Base-by-base conservation (phyloP, 164 flowering plant genomes). In the Stephania japonica region DNA sequence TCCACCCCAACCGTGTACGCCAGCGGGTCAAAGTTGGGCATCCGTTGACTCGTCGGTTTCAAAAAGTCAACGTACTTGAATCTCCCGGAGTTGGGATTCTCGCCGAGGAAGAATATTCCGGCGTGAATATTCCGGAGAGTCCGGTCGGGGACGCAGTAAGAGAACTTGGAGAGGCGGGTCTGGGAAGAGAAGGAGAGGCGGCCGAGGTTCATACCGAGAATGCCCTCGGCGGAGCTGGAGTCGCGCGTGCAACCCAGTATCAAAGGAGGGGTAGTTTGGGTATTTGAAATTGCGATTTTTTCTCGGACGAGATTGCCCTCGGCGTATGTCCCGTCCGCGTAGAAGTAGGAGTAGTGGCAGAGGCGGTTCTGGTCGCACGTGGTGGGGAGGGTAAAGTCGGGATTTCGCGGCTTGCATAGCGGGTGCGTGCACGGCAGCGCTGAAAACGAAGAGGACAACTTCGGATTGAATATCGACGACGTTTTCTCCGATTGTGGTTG, bases 261-360 rank as follows among this genome's bases (percentile, higher is more conserved):
- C 73, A 89, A 19, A 25, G 91, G 90, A 76, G 87, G 89, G 80
- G 94, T 82, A 63, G 65, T 73, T 38, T 75, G 82, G 81, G 87
- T 74, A 70, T 26, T 43, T 0, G 90, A 82, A 6, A 86, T 79
- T 0, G 86, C 68, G 63, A 90, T 68, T 61, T 82, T 88, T 47
- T 91, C 97, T 16, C 84, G 76, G 85, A 87, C 91, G 67, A 91
- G 87, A 81, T 86, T 87, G 72, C 97, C 97, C 88, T 89, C 92
- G 16, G 94, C 92, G 1, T 80, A 68, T 10, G 94, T 90, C 1
- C 92, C 94, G 75, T 91, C 97, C 9, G 94, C 97, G 71, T 91
- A 91, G 88, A 88, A 90, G 81, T 87, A 88, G 7, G 92, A 88
- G 81, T 90, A 91, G 77, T 86, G 94, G 81, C 97, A 91, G 69